Conservation (phyloP, 306 rosid genomes). For the Albizia julibrissin region DNA sequence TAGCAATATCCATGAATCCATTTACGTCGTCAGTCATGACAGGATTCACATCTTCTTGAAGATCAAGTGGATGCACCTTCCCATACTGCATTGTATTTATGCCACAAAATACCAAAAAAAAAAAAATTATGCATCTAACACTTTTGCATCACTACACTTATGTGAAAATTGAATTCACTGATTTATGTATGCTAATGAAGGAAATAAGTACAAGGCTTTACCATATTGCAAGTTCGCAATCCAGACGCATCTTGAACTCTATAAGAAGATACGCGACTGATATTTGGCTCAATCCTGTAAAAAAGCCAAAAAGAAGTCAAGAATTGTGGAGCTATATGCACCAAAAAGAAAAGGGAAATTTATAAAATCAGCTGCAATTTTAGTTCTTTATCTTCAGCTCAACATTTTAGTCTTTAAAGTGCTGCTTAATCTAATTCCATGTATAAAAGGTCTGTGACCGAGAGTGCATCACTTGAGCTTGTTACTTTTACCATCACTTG, state of each 20-base stretch:
- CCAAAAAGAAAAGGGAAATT: background rate
- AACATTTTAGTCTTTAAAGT: background rate
- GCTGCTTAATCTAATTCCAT: background rate
- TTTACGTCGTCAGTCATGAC: conserved; percentile 28
- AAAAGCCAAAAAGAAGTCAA: background rate
- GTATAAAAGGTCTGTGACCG: background rate
- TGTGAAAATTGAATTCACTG: conserved; percentile 22
- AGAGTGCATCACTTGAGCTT: background rate
- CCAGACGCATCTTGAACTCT: conserved; percentile 35
- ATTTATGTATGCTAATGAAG: conserved; percentile 2
- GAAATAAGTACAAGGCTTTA: conserved; percentile 33
- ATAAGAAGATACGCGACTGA: conserved; percentile 30
- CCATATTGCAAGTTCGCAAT: conserved; percentile 34
- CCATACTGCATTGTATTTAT: conserved; percentile 49
- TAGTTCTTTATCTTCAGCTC: background rate
- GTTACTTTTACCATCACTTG: background rate
- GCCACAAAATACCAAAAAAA: conserved; percentile 7
- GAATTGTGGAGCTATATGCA: conserved; percentile 13
- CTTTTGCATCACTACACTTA: background rate
- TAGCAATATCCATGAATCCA: conserved; percentile 30
- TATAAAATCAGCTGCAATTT: background rate
- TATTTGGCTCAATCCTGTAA: conserved; percentile 47
- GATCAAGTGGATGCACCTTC: conserved; percentile 60
- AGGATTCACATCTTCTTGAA: conserved; percentile 36
- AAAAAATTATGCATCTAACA: conserved; percentile 14